A percentile compares a stretch with the other conserved stretches of the same genome.
Evolutionary conservation across 1,284 basidiomycete genomes (phyloP).

Genomic region (Rhodotorula sp.): DNA sequence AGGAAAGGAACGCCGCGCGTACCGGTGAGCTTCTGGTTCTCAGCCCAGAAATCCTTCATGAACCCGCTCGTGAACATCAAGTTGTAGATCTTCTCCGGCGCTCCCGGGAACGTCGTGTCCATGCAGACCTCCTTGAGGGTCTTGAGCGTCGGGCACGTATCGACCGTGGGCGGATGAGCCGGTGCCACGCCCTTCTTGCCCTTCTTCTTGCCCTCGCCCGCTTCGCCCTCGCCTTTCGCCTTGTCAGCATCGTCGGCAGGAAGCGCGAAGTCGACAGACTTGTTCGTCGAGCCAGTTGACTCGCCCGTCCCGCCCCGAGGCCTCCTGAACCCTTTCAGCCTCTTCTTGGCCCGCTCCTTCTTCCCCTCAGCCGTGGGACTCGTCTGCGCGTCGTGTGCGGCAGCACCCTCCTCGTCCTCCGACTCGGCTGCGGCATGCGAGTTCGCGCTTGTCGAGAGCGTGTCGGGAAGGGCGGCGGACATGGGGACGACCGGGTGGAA

Average conservation of each 20-base stretch:
- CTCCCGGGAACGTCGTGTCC: slow-evolving; percentile 64
- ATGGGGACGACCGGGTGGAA: slow-evolving; percentile 71
- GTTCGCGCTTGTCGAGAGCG: slow-evolving; percentile 3
- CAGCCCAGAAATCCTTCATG: slow-evolving; percentile 86
- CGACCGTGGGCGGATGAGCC: slow-evolving; percentile 28
- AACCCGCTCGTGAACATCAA: slow-evolving; percentile 95
- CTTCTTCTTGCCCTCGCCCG: slow-evolving; percentile 7
- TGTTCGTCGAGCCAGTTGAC: neutral
- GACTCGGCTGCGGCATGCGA: slow-evolving; percentile 9
- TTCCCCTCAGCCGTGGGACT: neutral
- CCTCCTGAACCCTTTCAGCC: slow-evolving; percentile 40
- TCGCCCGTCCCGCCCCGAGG: slow-evolving; percentile 32
- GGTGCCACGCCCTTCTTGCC: neutral
- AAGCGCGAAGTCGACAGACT: neutral
- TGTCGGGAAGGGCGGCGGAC: slow-evolving; percentile 48
- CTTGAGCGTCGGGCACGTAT: slow-evolving; percentile 39
- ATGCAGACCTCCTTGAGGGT: slow-evolving; percentile 38
- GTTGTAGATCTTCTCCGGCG: slow-evolving; percentile 92
- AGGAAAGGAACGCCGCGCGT: slow-evolving; percentile 46
- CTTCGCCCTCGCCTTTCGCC: neutral
- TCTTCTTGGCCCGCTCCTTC: slow-evolving; percentile 40
- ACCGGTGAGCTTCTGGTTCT: slow-evolving; percentile 87
- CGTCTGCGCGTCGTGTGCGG: neutral
- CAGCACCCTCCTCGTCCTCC: slow-evolving; percentile 35
- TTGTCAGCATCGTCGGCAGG: neutral